Evolutionary conservation across 306 rosid species (phyloP), one percentile per base, ranked within the genome.

Genomic region (Ziziphus jujuba): DNA sequence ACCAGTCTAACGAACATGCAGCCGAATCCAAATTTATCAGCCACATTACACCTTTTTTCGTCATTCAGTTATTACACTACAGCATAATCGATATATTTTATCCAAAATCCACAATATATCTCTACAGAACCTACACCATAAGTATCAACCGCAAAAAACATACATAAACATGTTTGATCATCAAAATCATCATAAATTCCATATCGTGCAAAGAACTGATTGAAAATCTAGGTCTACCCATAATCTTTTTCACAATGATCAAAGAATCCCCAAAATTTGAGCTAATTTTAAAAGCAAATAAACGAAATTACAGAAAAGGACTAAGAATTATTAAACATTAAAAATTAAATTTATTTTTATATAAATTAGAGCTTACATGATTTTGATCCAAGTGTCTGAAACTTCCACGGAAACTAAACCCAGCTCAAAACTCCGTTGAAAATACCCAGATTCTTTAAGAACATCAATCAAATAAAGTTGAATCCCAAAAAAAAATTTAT

Each of bases 391-490:
- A 56, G 65, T 52, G 17, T 58, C 59, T 54, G 75, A 43, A 60
- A 60, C 31, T 22, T 19, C 60, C 65, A 62, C 16, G 12, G 61
- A 33, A n/a, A 58, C 67, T 50, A 43, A 66, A 70, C 58, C 72
- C 80, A 77, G 70, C 72, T 66, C 72, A 71, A 64, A 77, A 67
- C 63, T 44, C 69, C 71, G 31, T 28, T 23, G 53, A 52, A 50
- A 9, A 62, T 31, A 51, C 57, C 81, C 64, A 69, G 65, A 24
- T 38, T 62, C 17, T 17, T 10, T 47, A 53, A 16, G 35, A 25
- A 38, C 56, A 44, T 48, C 57, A 67, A 56, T 55, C 34, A 45
- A 56, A 35, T 21, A 38, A 54, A 60, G 28, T 48, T 73, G 24
- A 65, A 31, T 14, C 28, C 22, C 59, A 52, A 34, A 54, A 47